Conservation (phyloP, 495 filamentous ascomycete species). For the Lichina pygmaea region DNA sequence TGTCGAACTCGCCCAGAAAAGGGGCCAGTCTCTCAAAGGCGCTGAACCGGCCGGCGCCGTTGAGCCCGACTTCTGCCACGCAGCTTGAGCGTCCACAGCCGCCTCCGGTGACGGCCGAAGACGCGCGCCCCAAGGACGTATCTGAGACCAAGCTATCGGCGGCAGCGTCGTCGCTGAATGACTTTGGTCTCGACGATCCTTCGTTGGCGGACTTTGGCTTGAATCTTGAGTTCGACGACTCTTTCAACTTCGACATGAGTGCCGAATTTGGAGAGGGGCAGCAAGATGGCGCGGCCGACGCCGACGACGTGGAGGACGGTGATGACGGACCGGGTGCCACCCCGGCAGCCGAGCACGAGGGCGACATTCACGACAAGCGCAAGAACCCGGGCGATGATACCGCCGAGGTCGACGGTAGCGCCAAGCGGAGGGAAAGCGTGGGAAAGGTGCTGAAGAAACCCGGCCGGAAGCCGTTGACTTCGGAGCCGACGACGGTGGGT, state of each 20-base stretch:
- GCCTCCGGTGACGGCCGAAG: no score
- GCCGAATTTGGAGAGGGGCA: conserved; percentile 23
- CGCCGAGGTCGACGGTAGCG: conserved; percentile 29
- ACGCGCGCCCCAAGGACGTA: no score
- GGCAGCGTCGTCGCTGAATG: neutral
- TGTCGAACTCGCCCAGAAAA: conserved; percentile 33
- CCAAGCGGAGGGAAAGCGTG: conserved; percentile 58
- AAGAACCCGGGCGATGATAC: conserved; percentile 46
- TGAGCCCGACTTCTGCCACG: no score
- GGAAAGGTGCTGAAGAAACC: conserved; percentile 74
- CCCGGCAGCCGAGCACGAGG: conserved; percentile 22
- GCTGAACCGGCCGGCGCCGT: no score
- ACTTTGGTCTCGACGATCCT: conserved; percentile 33
- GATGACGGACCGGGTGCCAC: conserved; percentile 39
- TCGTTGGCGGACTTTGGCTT: conserved; percentile 64
- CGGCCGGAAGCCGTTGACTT: conserved; percentile 81
- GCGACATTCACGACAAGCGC: conserved; percentile 57
- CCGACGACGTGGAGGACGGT: conserved; percentile 34
- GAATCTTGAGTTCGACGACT: conserved; percentile 51
- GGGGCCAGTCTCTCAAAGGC: neutral
- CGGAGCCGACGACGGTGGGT: conserved; percentile 85
- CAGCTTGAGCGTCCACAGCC: no score
- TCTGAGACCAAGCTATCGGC: neutral
- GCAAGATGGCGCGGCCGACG: no score
- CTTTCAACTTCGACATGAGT: conserved; percentile 98